phyloP scores from a whole-genome alignment of 129 eudicot species.

The Tanacetum coccineum region DNA sequence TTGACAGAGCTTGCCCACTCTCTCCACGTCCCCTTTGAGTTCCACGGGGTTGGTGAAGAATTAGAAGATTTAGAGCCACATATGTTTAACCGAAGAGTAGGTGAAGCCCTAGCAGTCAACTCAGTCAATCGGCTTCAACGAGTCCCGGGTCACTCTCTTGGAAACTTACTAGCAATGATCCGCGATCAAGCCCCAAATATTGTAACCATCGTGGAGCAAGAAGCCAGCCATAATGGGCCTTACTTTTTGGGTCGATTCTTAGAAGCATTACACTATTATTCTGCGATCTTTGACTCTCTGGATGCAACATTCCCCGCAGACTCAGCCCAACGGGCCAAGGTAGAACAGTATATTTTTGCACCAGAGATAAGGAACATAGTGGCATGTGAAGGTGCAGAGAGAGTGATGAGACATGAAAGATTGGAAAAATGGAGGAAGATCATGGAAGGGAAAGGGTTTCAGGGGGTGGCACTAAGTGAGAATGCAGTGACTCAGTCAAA shows the following conservation, averaged over 20 bases:
- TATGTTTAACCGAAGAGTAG: constrained; percentile 69
- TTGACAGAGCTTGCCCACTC: constrained; percentile 60
- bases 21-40: constrained; percentile 66
- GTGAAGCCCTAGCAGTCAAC: constrained; percentile 75
- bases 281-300: constrained; percentile 69
- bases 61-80: constrained; percentile 62
- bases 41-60: constrained; percentile 58
- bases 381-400: constrained; percentile 64
- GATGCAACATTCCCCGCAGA: constrained; percentile 76
- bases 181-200: constrained; percentile 77
- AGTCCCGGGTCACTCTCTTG: constrained; percentile 46
- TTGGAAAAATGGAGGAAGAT: constrained; percentile 84
- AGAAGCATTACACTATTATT: constrained; percentile 66
- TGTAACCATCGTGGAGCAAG: constrained; percentile 72
- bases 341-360: constrained; percentile 71
- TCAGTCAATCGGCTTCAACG: constrained; percentile 70
- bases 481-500: constrained; percentile 80
- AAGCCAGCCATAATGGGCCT: constrained; percentile 81
- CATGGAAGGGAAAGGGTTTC: constrained; percentile 73
- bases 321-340: constrained; percentile 69
- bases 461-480: constrained; percentile 60
- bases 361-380: constrained; percentile 75
- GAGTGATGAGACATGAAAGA: constrained; percentile 78
- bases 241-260: constrained; percentile 77
- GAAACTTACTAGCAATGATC: constrained; percentile 55